Evolutionary conservation across 2,329 filamentous ascomycete species (phyloP).

Genomic region (Epichloe typhina): DNA sequence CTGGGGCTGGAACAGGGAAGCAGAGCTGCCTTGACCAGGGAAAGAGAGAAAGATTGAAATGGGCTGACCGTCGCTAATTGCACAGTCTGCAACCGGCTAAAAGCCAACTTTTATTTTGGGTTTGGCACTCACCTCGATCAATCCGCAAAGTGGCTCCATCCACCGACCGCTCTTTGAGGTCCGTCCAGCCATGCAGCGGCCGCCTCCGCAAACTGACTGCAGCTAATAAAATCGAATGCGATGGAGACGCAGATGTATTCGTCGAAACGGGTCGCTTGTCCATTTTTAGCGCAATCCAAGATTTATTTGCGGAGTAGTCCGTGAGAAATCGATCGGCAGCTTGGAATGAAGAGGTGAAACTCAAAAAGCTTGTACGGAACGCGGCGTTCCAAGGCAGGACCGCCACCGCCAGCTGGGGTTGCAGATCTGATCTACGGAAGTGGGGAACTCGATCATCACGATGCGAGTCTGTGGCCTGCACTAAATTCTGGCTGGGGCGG

Average conservation of each 20-base stretch:
- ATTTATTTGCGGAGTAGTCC: no score
- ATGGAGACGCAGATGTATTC: no score
- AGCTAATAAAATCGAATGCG: neutral
- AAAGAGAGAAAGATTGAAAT: no score
- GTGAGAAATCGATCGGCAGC: no score
- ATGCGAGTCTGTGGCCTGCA: neutral
- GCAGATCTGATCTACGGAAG: neutral
- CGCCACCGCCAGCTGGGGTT: neutral
- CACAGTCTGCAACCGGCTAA: no score
- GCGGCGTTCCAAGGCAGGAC: neutral
- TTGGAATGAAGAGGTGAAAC: neutral
- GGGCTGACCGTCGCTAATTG: no score
- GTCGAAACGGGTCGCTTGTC: no score
- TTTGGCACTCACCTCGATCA: no score
- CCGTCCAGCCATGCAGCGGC: neutral
- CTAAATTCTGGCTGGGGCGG: no score
- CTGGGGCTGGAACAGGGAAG: slow-evolving; percentile 2
- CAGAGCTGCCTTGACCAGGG: neutral
- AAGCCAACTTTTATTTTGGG: no score
- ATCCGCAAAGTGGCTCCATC: no score
- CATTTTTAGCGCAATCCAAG: no score
- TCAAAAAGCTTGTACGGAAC: neutral
- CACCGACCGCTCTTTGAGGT: neutral
- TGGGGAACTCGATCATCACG: neutral
- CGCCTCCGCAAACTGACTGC: neutral